Base-by-base conservation (phyloP, 208 protist species). In the Blechomonas ayalai region DNA sequence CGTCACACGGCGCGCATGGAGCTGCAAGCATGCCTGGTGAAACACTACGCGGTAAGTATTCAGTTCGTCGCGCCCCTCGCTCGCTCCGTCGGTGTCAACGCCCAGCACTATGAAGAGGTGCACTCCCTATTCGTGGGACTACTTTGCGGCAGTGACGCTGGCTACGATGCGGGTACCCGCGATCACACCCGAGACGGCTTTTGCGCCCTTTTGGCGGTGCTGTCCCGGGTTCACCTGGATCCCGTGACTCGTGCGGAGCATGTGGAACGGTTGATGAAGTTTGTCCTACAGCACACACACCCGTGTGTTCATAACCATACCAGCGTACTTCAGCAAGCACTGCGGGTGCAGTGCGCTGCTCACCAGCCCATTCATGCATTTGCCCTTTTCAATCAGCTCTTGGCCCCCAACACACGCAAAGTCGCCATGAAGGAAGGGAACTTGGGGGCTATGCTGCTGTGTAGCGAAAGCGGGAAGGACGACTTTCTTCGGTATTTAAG, bases 341-440 rank as follows among this genome's bases (percentile, higher is more conserved):
- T 65, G 15, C 42, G 44, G 9, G 47, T 65, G 3, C 43, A 49
- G 12, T 59, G 58, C 25, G 50, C 49, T 0, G 58, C 49, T 18
- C 39, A 37, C 9, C 44, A 58, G 25, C 16, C 44, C 1, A 41
- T 1, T 22, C 49, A 52, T 1, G 61, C 76, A 8, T 38, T 73
- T n/a, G 16, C 66, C 10, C 47, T 81, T 16, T 86, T 81, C 39
- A 86, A 86, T 47, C 61, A 62, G 10, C 52, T 86, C 0, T 34
- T 59, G 6, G 65, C 54, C 12, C 72, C 73, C 0, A 23, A 52
- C 2, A 67, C 69, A 0, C 54, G 55, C 13, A 32, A 24, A 12
- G 24, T 62, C 15, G 63, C 71, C 12, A 32, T 66, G 7, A 29
- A 51, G 37, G 60, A 74, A 34, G 22, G 44, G n/a, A 68, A 71